Percentiles rank a stretch among this genome's conserved stretches.
phyloP scores from a whole-genome alignment of 2,329 filamentous ascomycete species.

The Massarina eburnea region DNA sequence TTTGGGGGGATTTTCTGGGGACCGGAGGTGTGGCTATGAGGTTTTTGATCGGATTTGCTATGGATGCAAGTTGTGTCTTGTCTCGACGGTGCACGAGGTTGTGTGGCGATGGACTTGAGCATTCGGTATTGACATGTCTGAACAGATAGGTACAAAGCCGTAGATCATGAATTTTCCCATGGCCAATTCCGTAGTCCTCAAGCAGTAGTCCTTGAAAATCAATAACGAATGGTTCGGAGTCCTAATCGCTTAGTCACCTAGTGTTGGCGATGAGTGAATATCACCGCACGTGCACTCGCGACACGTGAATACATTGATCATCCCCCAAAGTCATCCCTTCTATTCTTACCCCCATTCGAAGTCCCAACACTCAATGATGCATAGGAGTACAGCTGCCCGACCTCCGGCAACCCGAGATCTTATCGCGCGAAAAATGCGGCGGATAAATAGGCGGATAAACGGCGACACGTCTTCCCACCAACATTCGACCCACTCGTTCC shows the following conservation, averaged over 20 bases:
- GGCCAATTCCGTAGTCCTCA: no score
- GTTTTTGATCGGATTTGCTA: neutral
- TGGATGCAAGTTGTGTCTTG: no score
- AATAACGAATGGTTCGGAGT: no score
- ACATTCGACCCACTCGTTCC: constrained; percentile 9
- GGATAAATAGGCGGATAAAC: constrained; percentile 41
- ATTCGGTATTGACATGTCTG: no score
- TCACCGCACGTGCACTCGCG: constrained; percentile 2
- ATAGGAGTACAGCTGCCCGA: constrained; percentile 1
- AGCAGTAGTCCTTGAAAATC: no score
- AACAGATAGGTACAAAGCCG: no score
- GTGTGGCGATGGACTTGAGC: no score
- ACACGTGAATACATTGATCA: neutral
- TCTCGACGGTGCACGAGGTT: no score
- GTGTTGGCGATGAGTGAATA: neutral
- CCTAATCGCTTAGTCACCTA: constrained; percentile 3
- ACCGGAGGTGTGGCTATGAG: neutral
- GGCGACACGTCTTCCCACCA: constrained; percentile 8
- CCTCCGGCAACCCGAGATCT: constrained; percentile 26
- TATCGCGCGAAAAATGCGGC: constrained; percentile 17
- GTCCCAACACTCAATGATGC: no score
- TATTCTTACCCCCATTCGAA: no score
- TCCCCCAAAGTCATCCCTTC: no score
- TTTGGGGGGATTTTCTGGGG: neutral
- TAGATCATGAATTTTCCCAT: no score